Evolutionary conservation across 2,329 filamentous ascomycete genomes (phyloP).

Genomic region (Ophiocordyceps sinensis): DNA sequence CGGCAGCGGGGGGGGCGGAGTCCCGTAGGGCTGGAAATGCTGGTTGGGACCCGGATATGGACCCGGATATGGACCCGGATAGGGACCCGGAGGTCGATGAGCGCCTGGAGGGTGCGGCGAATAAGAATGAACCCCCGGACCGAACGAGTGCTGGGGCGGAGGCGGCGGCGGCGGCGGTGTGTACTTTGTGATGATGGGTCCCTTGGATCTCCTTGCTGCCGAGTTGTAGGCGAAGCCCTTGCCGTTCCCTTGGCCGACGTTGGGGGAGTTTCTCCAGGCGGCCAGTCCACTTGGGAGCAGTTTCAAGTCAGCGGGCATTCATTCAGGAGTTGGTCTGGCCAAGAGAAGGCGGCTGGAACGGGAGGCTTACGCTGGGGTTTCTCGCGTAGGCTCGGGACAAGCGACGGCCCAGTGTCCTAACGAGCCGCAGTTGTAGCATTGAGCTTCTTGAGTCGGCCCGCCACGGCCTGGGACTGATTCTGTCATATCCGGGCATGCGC

Average conservation of each 20-base stretch:
- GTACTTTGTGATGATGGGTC: conserved; percentile 21
- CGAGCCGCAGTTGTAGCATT: conserved; percentile 40
- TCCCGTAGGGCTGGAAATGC: background rate
- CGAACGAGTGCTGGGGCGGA: conserved; percentile 5
- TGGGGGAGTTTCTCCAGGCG: conserved; percentile 20
- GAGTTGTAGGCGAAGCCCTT: conserved; percentile 15
- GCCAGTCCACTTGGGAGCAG: conserved; percentile 16
- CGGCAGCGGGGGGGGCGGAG: conserved; percentile 6
- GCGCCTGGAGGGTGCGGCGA: conserved; percentile 12
- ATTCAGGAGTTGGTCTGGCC: background rate
- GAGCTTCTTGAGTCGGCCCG: conserved; percentile 19
- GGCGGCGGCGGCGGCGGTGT: conserved; percentile 13
- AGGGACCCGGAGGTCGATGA: conserved; percentile 8
- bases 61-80: conserved; percentile 10
- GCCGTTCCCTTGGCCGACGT: conserved; percentile 9
- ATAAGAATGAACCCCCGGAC: conserved; percentile 4
- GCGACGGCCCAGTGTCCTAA: conserved; percentile 36
- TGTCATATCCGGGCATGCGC: conserved; percentile 12
- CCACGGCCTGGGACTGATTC: conserved; percentile 13
- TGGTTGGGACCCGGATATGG: background rate
- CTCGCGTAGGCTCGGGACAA: conserved; percentile 34
- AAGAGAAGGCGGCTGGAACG: background rate
- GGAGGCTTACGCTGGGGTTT: conserved; percentile 30
- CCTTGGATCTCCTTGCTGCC: conserved; percentile 17
- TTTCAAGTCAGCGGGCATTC: conserved; percentile 1